Evolutionary conservation across 164 flowering plant genomes (phyloP).

Genomic region (Saururus chinensis): DNA sequence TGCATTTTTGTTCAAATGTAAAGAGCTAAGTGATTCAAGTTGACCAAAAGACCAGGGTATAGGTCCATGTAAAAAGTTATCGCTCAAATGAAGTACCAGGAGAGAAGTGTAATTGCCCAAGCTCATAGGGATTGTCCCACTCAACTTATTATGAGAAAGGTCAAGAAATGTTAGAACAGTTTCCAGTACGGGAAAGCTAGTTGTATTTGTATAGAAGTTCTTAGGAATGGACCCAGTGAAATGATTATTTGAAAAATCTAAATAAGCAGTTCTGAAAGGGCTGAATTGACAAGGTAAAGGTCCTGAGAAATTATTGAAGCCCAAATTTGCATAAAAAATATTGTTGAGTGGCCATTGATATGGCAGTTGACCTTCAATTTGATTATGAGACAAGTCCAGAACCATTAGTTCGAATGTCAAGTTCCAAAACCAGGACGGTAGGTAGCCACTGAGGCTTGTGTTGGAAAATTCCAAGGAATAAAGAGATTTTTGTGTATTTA

Average conservation of each 20-base stretch:
- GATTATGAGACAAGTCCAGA: constrained; percentile 14
- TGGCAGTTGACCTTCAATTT: constrained; percentile 13
- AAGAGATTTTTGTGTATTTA: constrained; percentile 15
- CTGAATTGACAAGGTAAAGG: not conserved
- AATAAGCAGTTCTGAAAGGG: too few relatives aligned
- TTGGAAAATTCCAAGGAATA: not conserved
- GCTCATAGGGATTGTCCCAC: constrained; percentile 15
- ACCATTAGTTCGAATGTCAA: not conserved
- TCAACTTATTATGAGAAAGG: constrained; percentile 13
- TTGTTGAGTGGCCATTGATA: not conserved
- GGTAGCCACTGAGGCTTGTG: constrained; percentile 10
- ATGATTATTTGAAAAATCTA: constrained; percentile 9
- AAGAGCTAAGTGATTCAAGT: not conserved
- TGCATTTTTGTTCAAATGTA: constrained; percentile 12
- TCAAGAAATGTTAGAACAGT: constrained; percentile 6
- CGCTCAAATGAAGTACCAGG: constrained; percentile 6
- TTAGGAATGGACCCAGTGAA: constrained; percentile 10
- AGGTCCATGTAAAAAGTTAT: constrained; percentile 20
- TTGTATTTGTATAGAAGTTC: too few relatives aligned
- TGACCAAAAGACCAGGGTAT: constrained; percentile 19
- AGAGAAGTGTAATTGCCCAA: constrained; percentile 7
- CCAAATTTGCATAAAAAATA: constrained; percentile 2
- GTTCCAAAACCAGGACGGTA: constrained; percentile 15
- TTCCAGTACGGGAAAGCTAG: not conserved
- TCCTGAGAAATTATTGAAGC: constrained; percentile 11